Base-by-base conservation (phyloP, 345 rosid species). In the Camelina neglecta region DNA sequence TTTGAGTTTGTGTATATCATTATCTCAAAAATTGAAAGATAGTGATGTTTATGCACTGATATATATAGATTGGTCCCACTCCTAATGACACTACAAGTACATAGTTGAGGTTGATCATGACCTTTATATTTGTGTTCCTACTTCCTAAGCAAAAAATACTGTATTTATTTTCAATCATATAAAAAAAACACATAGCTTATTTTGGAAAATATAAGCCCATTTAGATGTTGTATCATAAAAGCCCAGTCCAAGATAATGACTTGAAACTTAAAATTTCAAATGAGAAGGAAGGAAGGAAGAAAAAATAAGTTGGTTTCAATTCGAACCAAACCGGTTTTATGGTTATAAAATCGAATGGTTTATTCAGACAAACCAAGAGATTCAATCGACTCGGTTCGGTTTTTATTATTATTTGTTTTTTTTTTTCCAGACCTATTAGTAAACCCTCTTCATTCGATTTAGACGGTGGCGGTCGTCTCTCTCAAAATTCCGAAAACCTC, bases 401-500 rank as follows among this genome's bases (percentile, higher is more conserved):
- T 13, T 2, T 45, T 59, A 35, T 35, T 35, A 6, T 4, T 9
- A 8, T 8, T 39, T 9, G 9, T 38, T 1, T 18, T 18, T 18
- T 18, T 18, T 18, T 18, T 18, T 8, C 13, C 23, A 72, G 55
- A 18, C 70, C 70, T 62, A 65, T 65, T 72, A 21, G 15, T n/a
- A 12, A 44, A 55, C 2, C 18, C 33, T 36, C 53, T 23, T 59
- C 6, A 2, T 24, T 38, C 4, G 4, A 20, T 31, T 39, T 2
- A 35, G 2, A 35, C 38, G 38, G 38, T 35, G 50, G 29, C 57
- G n/a, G 63, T 67, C 20, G 38, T 60, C 55, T 68, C 63, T 31
- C 60, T 8, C 5, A 65, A 65, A 60, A 18, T 42, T 29, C 36
- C 3, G 74, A 51, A 29, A 72, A 60, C 69, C 81, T 78, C 81